Base-by-base conservation (phyloP, 2,329 filamentous ascomycete species). In the Ophiostoma quercus region DNA sequence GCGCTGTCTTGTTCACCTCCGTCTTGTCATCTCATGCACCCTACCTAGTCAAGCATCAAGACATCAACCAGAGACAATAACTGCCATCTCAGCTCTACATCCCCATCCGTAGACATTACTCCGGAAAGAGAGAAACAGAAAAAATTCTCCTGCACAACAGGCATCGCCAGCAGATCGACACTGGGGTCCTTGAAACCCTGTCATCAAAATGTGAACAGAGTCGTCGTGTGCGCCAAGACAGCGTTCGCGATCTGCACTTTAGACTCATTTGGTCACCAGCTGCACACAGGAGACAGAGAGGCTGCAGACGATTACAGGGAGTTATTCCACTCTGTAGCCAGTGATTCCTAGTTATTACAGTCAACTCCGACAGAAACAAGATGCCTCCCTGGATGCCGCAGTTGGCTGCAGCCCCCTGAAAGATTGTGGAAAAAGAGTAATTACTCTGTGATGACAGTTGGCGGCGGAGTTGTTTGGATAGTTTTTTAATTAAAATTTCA, bases 121-220 rank as follows among this genome's bases (percentile, higher is more conserved):
- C 43, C 43, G 43, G 14, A 47, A 47, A 47, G 43, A 41, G 3
- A 47, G 16, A 19, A n/a, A 6, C 16, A 7, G 16, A 47, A 47
- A 47, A 19, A 6, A 11, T 8, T 57, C 2, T 12, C 8, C 11
- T 25, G n/a, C 19, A 22, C 16, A n/a, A n/a, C 47, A 54, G 19
- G 16, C 8, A 22, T 25, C 51, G 22, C n/a, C 22, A 57, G 51
- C 51, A 25, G 51, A 57, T 57, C 51, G 51, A 57, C 51, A 29
- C 51, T 57, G 51, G 51, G 51, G 51, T 57, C 51, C 47, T 57
- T 29, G n/a, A 25, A 57, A 57, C 51, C 51, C 51, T 57, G 51
- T 25, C 51, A 57, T 57, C 22, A 22, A 57, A 29, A 57, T 7
- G 22, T 57, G 51, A 57, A 22, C n/a, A 14, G 25, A 57, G 51